Evolutionary conservation across 345 rosid species (phyloP), one percentile per base, ranked within the genome.

Genomic region (Linum lewisii): DNA sequence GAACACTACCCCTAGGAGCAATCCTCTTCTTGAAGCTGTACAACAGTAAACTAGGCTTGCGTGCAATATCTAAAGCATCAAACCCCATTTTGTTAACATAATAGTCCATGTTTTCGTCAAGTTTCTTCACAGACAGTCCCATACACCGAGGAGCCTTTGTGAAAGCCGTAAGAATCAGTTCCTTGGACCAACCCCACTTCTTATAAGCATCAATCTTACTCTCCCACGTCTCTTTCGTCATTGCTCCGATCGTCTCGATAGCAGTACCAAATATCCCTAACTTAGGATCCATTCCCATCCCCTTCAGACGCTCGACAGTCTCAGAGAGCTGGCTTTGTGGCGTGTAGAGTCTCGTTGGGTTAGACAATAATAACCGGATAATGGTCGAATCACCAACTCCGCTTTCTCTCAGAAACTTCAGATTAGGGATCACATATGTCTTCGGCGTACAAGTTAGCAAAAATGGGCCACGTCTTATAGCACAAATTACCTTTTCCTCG

Each of bases 101-200:
- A 21, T 68, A 69, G 23, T 61, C 54, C 70, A 73, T 61, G 10
- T 44, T 21, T 19, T 20, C 50, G 60, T 24, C 49, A 18, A 69
- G n/a, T 38, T 73, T 73, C 10, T 58, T 34, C 61, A 61, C 70
- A 1, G 70, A 73, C 6, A 24, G 8, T 7, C 18, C 16, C 57
- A 69, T 34, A 34, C 44, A 64, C 6, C 8, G 4, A 1, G 77
- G 73, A 11, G n/a, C 0, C 49, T 22, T 56, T 4, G 9, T 32
- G 21, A 69, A 73, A 1, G 67, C 67, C 0, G 60, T 53, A 24
- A 60, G 53, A 21, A 78, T 74, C n/a, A 73, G 79, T 7, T 79
- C 83, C 54, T 69, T 67, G 15, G 82, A 69, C 90, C 84, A 84
- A 7, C 78, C 83, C 84, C 83, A 84, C 51, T 73, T 68, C 69